Conservation (phyloP, 108 stramenopile species). For the Skeletonema marinoi region DNA sequence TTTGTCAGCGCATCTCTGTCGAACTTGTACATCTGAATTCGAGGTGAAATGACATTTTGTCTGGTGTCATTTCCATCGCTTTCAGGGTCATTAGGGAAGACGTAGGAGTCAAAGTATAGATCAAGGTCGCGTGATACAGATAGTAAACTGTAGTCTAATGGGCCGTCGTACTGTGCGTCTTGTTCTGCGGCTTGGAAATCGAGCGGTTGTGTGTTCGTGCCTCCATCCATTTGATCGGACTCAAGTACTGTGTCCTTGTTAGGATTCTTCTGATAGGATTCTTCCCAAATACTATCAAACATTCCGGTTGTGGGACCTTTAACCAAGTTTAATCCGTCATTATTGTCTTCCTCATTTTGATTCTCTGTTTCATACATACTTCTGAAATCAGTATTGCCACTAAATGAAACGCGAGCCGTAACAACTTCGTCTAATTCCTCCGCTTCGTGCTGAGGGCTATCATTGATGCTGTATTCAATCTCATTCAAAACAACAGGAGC, state of each 20-base stretch:
- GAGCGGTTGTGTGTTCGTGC: not conserved
- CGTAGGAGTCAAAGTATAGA: slow-evolving; percentile 70
- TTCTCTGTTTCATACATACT: not conserved
- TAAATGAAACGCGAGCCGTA: not conserved
- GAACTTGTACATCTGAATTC: slow-evolving; percentile 47
- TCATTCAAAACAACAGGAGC: not conserved
- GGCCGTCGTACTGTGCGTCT: slow-evolving; percentile 65
- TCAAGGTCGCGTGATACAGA: slow-evolving; percentile 64
- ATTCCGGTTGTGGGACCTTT: slow-evolving; percentile 3
- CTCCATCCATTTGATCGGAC: not conserved
- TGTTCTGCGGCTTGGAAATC: slow-evolving; percentile 59
- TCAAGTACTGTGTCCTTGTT: not conserved
- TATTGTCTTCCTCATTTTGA: not conserved
- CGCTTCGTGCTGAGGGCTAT: not conserved
- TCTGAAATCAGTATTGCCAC: not conserved
- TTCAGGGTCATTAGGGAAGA: slow-evolving; percentile 50
- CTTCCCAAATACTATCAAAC: slow-evolving; percentile 44
- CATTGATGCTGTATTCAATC: not conserved
- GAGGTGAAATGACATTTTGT: slow-evolving; percentile 8
- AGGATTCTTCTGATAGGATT: slow-evolving; percentile 35
- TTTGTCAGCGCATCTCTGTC: slow-evolving; percentile 27
- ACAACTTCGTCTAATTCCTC: not conserved
- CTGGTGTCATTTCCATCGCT: slow-evolving; percentile 7
- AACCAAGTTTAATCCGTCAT: not conserved
- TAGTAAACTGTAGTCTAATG: slow-evolving; percentile 44